Conservation (phyloP, 495 filamentous ascomycete genomes). For the Pseudevernia furfuracea region DNA sequence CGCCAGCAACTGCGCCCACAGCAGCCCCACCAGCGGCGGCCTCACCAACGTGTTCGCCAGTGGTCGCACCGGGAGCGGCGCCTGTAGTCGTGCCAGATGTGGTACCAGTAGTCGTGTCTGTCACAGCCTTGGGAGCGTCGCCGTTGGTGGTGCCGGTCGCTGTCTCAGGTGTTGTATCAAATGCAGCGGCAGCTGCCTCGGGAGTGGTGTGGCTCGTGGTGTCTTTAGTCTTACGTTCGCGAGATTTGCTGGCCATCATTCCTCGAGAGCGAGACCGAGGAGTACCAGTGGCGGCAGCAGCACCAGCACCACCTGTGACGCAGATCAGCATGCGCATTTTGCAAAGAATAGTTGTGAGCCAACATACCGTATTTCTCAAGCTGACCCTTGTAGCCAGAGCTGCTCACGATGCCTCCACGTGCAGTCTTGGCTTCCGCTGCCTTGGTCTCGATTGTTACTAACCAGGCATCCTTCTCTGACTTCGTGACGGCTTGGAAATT, state of each 20-base stretch:
- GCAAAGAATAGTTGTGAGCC: background rate
- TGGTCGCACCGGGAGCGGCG: conserved; percentile 4
- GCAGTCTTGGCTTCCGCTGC: conserved; percentile 68
- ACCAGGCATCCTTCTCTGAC: conserved; percentile 85
- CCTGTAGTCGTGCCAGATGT: conserved; percentile 32
- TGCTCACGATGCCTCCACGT: conserved; percentile 57
- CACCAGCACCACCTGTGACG: conserved; percentile 43
- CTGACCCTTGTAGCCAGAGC: conserved; percentile 71
- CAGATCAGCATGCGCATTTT: conserved; percentile 6
- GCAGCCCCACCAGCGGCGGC: conserved; percentile 24
- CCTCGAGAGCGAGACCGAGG: conserved; percentile 42
- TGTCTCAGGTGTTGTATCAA: conserved; percentile 32
- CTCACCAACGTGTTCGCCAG: conserved; percentile 26
- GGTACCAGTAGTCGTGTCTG: conserved; percentile 8
- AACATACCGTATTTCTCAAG: conserved; percentile 57
- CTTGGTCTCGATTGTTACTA: conserved; percentile 68
- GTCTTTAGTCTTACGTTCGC: conserved; percentile 36
- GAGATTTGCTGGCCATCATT: conserved; percentile 43
- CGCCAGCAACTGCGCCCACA: conserved; percentile 24
- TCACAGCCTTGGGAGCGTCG: conserved; percentile 4
- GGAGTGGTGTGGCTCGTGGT: conserved; percentile 18
- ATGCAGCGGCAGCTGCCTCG: conserved; percentile 37
- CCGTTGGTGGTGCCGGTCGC: background rate
- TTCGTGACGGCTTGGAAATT: conserved; percentile 68
- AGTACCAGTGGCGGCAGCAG: conserved; percentile 37